Percentiles rank a stretch among this genome's conserved stretches.
These are phyloP conservation scores for Harringtonia aguacate DNA, from an alignment of 2,329 filamentous ascomycete genomes.

Conservation along the genomic window DNA sequence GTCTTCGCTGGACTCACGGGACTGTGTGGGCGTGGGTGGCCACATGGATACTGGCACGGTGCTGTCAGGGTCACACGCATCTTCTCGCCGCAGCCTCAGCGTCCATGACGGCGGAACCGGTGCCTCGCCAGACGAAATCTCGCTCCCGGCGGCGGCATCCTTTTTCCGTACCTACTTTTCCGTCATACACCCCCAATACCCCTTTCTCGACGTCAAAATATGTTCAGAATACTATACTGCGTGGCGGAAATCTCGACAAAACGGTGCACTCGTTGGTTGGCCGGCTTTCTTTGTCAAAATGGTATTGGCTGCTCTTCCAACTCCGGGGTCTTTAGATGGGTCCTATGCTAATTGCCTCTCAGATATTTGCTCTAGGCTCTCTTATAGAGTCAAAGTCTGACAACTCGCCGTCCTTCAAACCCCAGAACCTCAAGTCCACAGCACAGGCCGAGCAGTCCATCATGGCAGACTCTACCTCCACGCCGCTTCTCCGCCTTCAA, in stretches of 20 bases:
- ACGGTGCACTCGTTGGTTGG: conserved; percentile 1
- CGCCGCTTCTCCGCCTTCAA: conserved; percentile 5
- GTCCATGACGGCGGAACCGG: not conserved
- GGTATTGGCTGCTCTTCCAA: too few species aligned
- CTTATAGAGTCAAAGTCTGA: conserved; percentile 5
- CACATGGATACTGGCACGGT: too few species aligned
- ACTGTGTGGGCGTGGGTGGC: too few species aligned
- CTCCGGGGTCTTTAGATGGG: too few species aligned
- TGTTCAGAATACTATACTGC: conserved; percentile 4
- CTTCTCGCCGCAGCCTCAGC: too few species aligned
- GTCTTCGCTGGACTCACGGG: too few species aligned
- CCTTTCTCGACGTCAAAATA: conserved; percentile 5
- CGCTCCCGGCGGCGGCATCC: conserved; percentile 1
- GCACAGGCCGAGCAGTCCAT: conserved; percentile 9
- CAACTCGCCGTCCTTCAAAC: conserved; percentile 5
- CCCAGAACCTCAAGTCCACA: conserved; percentile 5
- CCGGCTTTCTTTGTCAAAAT: conserved; percentile 8
- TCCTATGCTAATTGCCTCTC: too few species aligned
- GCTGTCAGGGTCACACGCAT: too few species aligned
- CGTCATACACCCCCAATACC: conserved; percentile 7
- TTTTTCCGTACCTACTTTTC: conserved; percentile 7
- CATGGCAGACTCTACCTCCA: conserved; percentile 4
- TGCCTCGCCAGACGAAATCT: not conserved
- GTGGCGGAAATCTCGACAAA: not conserved
- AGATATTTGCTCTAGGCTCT: conserved; percentile 7